phyloP scores from a whole-genome alignment of 768 basidiomycete species.

The Royoungia palumana region DNA sequence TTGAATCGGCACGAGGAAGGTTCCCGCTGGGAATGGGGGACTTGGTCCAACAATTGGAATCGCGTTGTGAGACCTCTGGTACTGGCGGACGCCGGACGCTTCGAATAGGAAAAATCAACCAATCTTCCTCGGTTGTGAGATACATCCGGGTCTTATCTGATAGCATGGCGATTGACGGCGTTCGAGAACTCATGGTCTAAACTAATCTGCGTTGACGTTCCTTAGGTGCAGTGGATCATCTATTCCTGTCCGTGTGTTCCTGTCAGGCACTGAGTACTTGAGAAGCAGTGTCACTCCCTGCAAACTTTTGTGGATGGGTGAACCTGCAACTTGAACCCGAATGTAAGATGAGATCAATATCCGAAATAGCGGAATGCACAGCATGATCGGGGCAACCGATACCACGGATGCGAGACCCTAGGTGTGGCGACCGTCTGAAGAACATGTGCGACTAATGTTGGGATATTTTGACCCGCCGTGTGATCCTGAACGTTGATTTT shows the following conservation, averaged over 20 bases:
- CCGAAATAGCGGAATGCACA: too few relatives aligned
- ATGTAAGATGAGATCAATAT: too few relatives aligned
- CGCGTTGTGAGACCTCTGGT: slow-evolving; percentile 59
- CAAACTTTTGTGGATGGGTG: not conserved
- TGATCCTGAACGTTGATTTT: too few relatives aligned
- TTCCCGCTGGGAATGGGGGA: slow-evolving; percentile 55
- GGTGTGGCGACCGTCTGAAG: too few relatives aligned
- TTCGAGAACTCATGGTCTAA: not conserved
- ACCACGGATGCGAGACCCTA: too few relatives aligned
- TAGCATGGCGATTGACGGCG: not conserved
- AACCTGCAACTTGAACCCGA: too few relatives aligned
- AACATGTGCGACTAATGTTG: too few relatives aligned
- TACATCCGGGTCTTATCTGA: not conserved
- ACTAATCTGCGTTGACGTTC: not conserved
- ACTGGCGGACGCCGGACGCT: slow-evolving; percentile 28
- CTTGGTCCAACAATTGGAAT: slow-evolving; percentile 89
- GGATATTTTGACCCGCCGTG: too few relatives aligned
- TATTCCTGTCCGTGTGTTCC: not conserved
- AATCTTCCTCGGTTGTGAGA: not conserved
- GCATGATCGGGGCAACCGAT: too few relatives aligned
- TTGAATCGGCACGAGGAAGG: slow-evolving; percentile 19
- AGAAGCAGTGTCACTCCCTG: not conserved
- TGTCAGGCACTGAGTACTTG: not conserved
- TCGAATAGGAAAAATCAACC: slow-evolving; percentile 10
- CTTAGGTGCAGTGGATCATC: too few relatives aligned